Percentiles rank a stretch among this genome's conserved stretches.
phyloP scores from a whole-genome alignment of 192 early-diverging fungal species.

The Coemansia sp. region DNA sequence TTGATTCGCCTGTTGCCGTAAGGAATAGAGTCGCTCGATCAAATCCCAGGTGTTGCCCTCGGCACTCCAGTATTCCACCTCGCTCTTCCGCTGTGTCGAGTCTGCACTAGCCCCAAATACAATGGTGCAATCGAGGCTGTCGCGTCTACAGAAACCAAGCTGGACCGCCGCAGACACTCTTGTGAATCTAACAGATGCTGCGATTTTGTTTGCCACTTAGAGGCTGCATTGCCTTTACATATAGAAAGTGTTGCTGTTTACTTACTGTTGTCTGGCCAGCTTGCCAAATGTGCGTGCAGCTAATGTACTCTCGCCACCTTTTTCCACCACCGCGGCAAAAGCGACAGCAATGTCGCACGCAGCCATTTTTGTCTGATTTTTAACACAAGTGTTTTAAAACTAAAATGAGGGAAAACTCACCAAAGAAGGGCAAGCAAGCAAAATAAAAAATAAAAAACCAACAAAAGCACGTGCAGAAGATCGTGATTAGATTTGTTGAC shows the following conservation, averaged over 20 bases:
- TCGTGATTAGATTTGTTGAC: too few relatives aligned
- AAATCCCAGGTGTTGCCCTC: slow-evolving; percentile 54
- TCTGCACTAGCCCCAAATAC: slow-evolving; percentile 2
- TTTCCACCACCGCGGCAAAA: slow-evolving; percentile 40
- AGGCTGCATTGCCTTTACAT: not conserved
- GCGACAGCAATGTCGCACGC: slow-evolving; percentile 17
- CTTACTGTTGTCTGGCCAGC: slow-evolving; percentile 40
- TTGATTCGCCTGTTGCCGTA: slow-evolving; percentile 20
- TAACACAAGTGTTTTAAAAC: not conserved
- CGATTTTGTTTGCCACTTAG: not conserved
- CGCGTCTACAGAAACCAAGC: slow-evolving; percentile 8
- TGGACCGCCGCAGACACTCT: not conserved
- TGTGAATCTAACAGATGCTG: slow-evolving; percentile 2
- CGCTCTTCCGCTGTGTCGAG: slow-evolving; percentile 1
- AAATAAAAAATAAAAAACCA: too few relatives aligned
- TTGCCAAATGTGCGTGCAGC: slow-evolving; percentile 21
- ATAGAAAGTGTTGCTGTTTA: not conserved
- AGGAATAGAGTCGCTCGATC: slow-evolving; percentile 35
- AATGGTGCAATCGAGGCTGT: not conserved
- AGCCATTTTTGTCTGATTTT: not conserved
- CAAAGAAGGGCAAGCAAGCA: too few relatives aligned
- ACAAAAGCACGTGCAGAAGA: too few relatives aligned
- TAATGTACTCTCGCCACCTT: slow-evolving; percentile 3
- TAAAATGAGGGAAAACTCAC: slow-evolving; percentile 7
- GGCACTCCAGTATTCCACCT: slow-evolving; percentile 28